Base-by-base conservation (phyloP, 1,139 yeast species). In the Kodamaea ohmeri region DNA sequence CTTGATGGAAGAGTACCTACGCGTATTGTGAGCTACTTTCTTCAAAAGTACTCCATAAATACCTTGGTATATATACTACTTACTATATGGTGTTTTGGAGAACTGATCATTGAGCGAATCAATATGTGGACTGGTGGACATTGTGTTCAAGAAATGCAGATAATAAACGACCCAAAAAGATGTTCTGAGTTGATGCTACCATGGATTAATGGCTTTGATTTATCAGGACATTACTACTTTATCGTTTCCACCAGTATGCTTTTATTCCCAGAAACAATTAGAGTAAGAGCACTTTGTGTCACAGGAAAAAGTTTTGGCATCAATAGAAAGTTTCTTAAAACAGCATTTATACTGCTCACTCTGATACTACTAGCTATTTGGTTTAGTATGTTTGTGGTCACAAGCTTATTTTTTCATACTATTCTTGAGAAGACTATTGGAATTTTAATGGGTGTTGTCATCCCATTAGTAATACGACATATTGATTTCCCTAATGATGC, bases 371-470 rank as follows among this genome's bases (percentile, higher is more conserved):
- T 70, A 12, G 20, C 43, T 1, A 47, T 68, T 8, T 77, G 83
- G 83, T 56, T 59, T 26, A 41, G 56, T n/a, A 62, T 78, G 52
- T 67, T 69, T 36, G 37, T 62, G 6, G 60, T 80, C 4, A 83
- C 90, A 0, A 67, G 83, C 3, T 48, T 77, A 1, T 82, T 80
- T 48, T 83, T 77, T 53, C 90, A 83, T 52, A 79, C 87, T 0
- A 36, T 72, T 1, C 27, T 58, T 2, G 90, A 83, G 51, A 78
- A 80, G 45, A 35, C 76, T 1, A 53, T 70, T 2, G 89, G 88
- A 0, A 51, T 78, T 9, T 8, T 56, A 0, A 56, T 73, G 43
- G 86, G 83, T 0, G 52, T 71, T 39, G 34, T 58, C 13, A 17
- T 27, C 12, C 35, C 38, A 6, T 11, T 37, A 13, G 11, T 18